Conservation (phyloP, 257 asterid species). For the Cynanchum wilfordii region DNA sequence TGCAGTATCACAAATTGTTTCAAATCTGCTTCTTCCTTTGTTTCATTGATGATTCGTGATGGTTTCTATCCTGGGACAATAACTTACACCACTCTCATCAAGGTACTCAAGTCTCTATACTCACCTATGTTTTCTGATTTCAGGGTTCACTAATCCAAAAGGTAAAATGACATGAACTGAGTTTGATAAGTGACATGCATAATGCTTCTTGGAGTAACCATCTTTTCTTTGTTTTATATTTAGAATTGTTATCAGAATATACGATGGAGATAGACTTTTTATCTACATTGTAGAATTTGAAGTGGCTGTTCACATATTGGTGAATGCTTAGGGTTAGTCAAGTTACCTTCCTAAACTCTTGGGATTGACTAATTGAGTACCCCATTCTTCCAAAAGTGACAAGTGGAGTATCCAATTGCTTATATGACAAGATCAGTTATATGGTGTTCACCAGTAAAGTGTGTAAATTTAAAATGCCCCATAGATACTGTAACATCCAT, state of each 20-base stretch:
- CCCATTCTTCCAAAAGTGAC: not conserved
- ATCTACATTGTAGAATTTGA: not conserved
- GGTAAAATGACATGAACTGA: not conserved
- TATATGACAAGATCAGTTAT: not conserved
- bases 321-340: not conserved
- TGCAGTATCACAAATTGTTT: slow-evolving; percentile 51
- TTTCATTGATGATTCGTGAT: slow-evolving; percentile 66
- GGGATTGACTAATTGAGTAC: not conserved
- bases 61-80: slow-evolving; percentile 46
- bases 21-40: slow-evolving; percentile 61
- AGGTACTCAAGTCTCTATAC: slow-evolving; percentile 41
- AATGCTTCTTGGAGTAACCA: not conserved
- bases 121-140: not conserved
- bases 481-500: not conserved
- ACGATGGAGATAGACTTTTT: not conserved
- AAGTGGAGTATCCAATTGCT: not conserved
- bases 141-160: not conserved
- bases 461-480: not conserved
- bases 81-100: slow-evolving; percentile 54
- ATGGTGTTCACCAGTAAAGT: not conserved
- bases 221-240: not conserved
- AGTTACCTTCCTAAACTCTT: not conserved
- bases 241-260: not conserved
- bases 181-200: not conserved
- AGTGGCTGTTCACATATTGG: not conserved